phyloP scores from a whole-genome alignment of 768 basidiomycete species.

The Cystofilobasidium macerans region DNA sequence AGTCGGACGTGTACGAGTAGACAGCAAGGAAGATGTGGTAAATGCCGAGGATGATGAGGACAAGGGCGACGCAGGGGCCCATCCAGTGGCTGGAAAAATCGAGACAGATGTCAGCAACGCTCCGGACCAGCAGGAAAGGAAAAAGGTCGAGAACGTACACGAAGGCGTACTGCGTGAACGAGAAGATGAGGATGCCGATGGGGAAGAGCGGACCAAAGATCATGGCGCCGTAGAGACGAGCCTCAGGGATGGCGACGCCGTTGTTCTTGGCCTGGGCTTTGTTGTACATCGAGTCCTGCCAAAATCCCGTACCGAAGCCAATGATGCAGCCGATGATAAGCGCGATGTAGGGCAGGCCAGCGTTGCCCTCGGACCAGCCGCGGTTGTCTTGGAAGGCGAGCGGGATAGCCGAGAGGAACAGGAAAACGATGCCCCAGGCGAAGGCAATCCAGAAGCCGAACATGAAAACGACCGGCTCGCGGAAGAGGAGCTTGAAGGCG shows the following conservation, averaged over 20 bases:
- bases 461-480: conserved; percentile 58
- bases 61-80: conserved; percentile 19
- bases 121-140: background rate
- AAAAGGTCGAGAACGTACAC: conserved; percentile 36
- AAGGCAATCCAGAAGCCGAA: conserved; percentile 42
- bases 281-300: conserved; percentile 33
- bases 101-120: background rate
- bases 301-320: conserved; percentile 34
- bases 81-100: background rate
- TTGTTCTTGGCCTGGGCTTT: conserved; percentile 22
- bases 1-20: conserved; percentile 14
- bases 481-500: conserved; percentile 54
- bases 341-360: conserved; percentile 60
- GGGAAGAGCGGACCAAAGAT: conserved; percentile 46
- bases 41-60: conserved; percentile 44
- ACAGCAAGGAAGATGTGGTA: conserved; percentile 46
- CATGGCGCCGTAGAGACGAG: conserved; percentile 16
- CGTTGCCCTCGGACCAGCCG: conserved; percentile 48
- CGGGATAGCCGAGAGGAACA: conserved; percentile 29
- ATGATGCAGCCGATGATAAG: conserved; percentile 53
- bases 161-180: conserved; percentile 54
- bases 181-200: conserved; percentile 54
- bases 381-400: conserved; percentile 40
- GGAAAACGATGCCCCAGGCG: conserved; percentile 28
- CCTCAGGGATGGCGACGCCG: conserved; percentile 12